Conservation (phyloP, 129 eudicot species). For the Tanacetum coccineum region DNA sequence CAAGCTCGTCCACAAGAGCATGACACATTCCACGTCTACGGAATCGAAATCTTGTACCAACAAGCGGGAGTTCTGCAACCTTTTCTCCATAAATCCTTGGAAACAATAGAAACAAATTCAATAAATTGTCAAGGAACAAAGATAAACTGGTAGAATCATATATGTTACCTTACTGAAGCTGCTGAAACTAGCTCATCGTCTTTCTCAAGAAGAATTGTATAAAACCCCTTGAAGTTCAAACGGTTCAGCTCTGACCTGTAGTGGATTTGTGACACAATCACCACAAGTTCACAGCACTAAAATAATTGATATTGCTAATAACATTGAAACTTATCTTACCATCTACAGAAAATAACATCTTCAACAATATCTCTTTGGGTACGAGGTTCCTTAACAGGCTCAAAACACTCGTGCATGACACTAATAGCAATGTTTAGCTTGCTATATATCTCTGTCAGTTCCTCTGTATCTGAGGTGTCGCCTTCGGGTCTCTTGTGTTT, state of each 20-base stretch:
- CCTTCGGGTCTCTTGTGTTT: slow-evolving; percentile 40
- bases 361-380: slow-evolving; percentile 78
- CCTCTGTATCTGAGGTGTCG: slow-evolving; percentile 25
- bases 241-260: slow-evolving; percentile 87
- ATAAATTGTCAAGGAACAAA: slow-evolving; percentile 9
- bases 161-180: slow-evolving; percentile 69
- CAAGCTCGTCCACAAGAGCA: slow-evolving; percentile 77
- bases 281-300: slow-evolving; percentile 1
- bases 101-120: slow-evolving; percentile 2
- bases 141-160: slow-evolving; percentile 8
- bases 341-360: slow-evolving; percentile 74
- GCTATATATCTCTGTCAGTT: slow-evolving; percentile 49
- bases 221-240: slow-evolving; percentile 81
- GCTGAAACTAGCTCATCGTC: slow-evolving; percentile 80
- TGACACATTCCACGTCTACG: slow-evolving; percentile 97
- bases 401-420: slow-evolving; percentile 95
- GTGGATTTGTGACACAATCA: slow-evolving; percentile 7
- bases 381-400: slow-evolving; percentile 75
- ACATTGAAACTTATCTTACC: slow-evolving; percentile 36
- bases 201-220: slow-evolving; percentile 78
- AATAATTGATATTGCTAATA: neutral
- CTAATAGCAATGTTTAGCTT: slow-evolving; percentile 77
- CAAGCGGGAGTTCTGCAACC: slow-evolving; percentile 89
- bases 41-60: slow-evolving; percentile 75
- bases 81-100: slow-evolving; percentile 75